These are phyloP conservation scores for Globisporangium recalcitrans DNA, from an alignment of 352 stramenopile species.

Conservation along the genomic window DNA sequence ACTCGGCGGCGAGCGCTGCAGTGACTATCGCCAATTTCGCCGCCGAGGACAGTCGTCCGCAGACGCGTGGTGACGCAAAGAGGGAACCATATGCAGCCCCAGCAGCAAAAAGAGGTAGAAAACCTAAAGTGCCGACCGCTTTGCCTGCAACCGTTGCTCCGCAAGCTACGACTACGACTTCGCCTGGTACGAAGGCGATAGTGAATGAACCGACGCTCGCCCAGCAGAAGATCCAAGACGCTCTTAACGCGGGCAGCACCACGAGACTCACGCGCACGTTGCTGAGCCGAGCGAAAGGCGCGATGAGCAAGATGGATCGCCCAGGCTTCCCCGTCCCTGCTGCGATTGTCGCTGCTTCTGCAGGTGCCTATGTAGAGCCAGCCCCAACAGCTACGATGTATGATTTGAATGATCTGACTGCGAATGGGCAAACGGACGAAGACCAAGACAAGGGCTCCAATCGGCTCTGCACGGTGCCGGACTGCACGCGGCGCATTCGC, in stretches of 20 bases:
- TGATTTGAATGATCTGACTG: not conserved
- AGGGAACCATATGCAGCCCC: not conserved
- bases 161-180: not conserved
- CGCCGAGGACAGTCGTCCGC: not conserved
- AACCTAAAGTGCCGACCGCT: not conserved
- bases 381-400: not conserved
- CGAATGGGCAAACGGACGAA: slow-evolving; percentile 2
- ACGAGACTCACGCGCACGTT: slow-evolving; percentile 5
- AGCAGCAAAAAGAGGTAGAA: not conserved
- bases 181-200: not conserved
- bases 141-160: not conserved
- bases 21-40: not conserved
- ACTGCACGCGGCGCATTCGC: slow-evolving; percentile 11
- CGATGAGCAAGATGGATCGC: not conserved
- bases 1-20: not conserved
- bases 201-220: not conserved
- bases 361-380: not conserved
- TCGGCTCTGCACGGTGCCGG: slow-evolving; percentile 6
- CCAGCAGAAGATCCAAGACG: slow-evolving; percentile 5
- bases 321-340: not conserved
- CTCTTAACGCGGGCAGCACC: not conserved
- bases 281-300: not conserved
- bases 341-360: slow-evolving; percentile 7
- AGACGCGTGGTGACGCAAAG: not conserved
- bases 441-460: slow-evolving; percentile 11